Conservation (phyloP, 768 basidiomycete genomes). For the Trametopsis cervina region DNA sequence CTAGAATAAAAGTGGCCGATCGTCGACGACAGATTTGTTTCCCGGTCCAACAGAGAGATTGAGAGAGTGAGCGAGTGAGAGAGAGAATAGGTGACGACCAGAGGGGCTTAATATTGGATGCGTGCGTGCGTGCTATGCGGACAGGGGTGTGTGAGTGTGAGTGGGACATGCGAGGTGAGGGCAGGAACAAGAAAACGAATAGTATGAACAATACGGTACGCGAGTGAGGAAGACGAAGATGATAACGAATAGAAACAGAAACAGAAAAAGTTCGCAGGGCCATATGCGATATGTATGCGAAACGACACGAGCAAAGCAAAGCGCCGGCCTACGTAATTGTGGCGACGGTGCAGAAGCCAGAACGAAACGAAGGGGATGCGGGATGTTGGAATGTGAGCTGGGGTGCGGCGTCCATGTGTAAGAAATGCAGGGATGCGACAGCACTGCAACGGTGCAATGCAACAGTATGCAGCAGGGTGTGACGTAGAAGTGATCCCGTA, state of each 20-base stretch:
- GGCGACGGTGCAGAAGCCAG: background rate
- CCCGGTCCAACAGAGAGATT: slow-evolving; percentile 9
- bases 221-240: background rate
- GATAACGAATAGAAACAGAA: slow-evolving; percentile 1
- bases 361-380: background rate
- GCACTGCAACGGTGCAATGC: slow-evolving; percentile 5
- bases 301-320: background rate
- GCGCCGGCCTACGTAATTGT: background rate
- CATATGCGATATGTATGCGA: background rate
- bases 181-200: background rate
- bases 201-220: slow-evolving; percentile 6
- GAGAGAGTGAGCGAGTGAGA: slow-evolving; percentile 6
- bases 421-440: slow-evolving; percentile 9
- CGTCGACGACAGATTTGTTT: no score
- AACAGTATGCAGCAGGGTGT: slow-evolving; percentile 1
- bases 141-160: background rate
- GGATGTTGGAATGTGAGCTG: background rate
- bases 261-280: background rate
- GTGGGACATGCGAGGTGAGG: background rate
- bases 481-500: no score
- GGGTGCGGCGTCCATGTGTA: background rate
- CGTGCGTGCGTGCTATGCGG: background rate
- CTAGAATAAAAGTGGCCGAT: slow-evolving; percentile 21
- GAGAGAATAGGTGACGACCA: slow-evolving; percentile 3
- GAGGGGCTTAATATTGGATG: slow-evolving; percentile 1